Percentiles rank a stretch among this genome's conserved stretches.
These are phyloP conservation scores for Linum lewisii DNA, from an alignment of 345 rosid species.

Conservation along the genomic window DNA sequence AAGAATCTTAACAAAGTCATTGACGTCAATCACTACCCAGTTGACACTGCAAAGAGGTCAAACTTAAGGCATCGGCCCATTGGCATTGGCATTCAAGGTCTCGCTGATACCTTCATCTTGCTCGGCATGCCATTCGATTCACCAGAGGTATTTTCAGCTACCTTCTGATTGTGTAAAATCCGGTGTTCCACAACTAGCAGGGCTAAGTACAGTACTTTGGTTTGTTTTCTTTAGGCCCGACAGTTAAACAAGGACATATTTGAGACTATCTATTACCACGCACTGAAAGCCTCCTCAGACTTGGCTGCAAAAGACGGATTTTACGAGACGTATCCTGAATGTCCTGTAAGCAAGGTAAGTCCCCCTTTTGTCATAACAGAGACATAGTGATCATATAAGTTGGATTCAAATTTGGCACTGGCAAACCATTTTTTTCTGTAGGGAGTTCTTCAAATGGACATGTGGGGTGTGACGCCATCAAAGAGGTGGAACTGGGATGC, in stretches of 20 bases:
- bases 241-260: slow-evolving; percentile 80
- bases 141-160: slow-evolving; percentile 37
- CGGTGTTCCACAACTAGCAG: not conserved
- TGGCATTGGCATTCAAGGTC: slow-evolving; percentile 95
- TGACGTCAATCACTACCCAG: slow-evolving; percentile 84
- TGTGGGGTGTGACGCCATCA: slow-evolving; percentile 79
- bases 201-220: slow-evolving; percentile 9
- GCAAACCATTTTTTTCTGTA: too few relatives aligned
- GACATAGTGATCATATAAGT: not conserved
- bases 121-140: slow-evolving; percentile 95
- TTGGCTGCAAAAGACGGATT: slow-evolving; percentile 62
- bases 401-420: too few relatives aligned
- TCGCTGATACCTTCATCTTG: slow-evolving; percentile 81
- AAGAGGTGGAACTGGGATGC: slow-evolving; percentile 66
- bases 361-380: not conserved
- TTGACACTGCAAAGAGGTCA: slow-evolving; percentile 77
- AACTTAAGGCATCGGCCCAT: slow-evolving; percentile 79
- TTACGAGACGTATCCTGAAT: slow-evolving; percentile 65
- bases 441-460: slow-evolving; percentile 92
- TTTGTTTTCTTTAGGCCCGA: slow-evolving; percentile 49
- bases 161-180: too few relatives aligned
- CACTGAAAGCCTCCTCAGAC: slow-evolving; percentile 64
- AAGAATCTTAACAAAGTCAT: slow-evolving; percentile 76
- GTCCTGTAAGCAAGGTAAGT: slow-evolving; percentile 94
- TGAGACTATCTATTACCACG: slow-evolving; percentile 84